These are phyloP conservation scores for Arctium lappa DNA, from an alignment of 129 eudicot genomes.

Conservation along the genomic window DNA sequence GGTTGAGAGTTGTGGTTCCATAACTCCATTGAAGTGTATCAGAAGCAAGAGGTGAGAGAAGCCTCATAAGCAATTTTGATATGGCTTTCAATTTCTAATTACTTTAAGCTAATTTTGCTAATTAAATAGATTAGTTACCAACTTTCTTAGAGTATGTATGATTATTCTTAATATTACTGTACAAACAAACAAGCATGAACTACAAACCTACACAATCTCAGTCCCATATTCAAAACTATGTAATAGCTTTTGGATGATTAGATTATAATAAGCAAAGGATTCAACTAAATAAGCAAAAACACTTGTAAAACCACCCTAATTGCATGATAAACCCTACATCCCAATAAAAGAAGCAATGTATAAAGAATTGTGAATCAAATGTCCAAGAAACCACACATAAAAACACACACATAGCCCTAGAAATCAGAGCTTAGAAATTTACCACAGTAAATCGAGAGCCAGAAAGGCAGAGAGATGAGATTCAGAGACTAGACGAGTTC, in stretches of 20 bases:
- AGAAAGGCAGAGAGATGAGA: no score
- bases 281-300: not conserved
- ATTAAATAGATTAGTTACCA: no score
- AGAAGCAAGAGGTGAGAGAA: no score
- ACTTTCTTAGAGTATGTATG: no score
- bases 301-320: not conserved
- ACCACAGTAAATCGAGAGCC: no score
- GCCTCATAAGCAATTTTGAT: no score
- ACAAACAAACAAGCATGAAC: conserved; percentile 10
- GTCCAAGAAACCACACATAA: conserved; percentile 8
- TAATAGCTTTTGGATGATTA: not conserved
- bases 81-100: no score
- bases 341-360: conserved; percentile 8
- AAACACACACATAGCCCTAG: conserved; percentile 30
- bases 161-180: no score
- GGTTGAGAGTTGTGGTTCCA: no score
- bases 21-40: no score
- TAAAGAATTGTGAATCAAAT: not conserved
- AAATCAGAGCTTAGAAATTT: not conserved
- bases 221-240: conserved; percentile 4
- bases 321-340: conserved; percentile 8
- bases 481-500: no score
- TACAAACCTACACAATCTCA: conserved; percentile 4
- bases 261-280: conserved; percentile 2
- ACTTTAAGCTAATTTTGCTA: no score